Evolutionary conservation across 371 early-diverging fungal species (phyloP), one percentile per base, ranked within the genome.

Genomic region (Nematocida sp.): DNA sequence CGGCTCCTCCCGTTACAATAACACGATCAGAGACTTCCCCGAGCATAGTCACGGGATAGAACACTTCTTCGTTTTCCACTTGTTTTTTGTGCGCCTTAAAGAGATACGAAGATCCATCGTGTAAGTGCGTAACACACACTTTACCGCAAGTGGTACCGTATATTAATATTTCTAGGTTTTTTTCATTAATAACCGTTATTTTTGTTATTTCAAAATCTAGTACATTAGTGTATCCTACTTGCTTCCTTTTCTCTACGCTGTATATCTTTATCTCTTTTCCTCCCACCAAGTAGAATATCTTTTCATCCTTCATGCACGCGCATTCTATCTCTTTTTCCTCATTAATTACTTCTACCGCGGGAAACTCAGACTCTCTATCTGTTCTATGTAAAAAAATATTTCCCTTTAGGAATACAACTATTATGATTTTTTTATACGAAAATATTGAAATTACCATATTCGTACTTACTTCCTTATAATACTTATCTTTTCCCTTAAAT

Each of bases 71-170:
- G 42, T 49, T 51, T 26, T 51, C 75, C 23, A 5, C 7, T 9
- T 32, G 39, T 63, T 60, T 67, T 32, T 42, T 49, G 42, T 71
- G 75, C 11, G 75, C 75, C 35, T 71, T 71, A 36, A 71, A 71
- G 5, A 63, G 38, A 50, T 47, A 71, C 1, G 51, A 39, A 49
- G 69, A 32, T 30, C 25, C 63, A 11, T 32, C 49, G 23, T 50
- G 28, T 16, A 50, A n/a, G 38, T 71, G 59, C 18, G 51, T 51
- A 5, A 71, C 40, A 36, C 40, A 36, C 20, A 71, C 75, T 47
- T 71, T 71, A 13, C 75, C 75, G 16, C 51, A 23, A 3, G 45
- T n/a, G 3, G 75, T 71, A 20, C 39, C 32, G 33, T 54, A 71
- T n/a, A 36, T 49, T 18, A 71, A 30, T n/a, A 9, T 45, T 0